phyloP scores from a whole-genome alignment of 306 rosid genomes.

The Medicago arabica region DNA sequence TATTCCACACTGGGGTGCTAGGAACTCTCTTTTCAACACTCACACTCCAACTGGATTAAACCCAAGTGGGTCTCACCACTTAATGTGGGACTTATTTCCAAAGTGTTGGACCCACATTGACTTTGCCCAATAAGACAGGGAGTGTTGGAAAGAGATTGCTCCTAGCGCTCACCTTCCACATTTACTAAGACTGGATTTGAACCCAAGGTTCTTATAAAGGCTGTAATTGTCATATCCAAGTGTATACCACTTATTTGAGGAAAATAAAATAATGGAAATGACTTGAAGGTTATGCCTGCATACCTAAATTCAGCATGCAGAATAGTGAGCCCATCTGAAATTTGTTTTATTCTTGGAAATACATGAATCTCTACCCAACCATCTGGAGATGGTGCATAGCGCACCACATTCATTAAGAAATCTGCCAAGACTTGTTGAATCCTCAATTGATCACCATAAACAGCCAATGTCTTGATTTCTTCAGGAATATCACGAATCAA shows the following conservation, averaged over 20 bases:
- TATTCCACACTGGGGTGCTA: too few species aligned
- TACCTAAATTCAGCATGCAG: conserved; percentile 93
- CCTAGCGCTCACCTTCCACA: background rate
- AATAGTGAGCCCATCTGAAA: conserved; percentile 63
- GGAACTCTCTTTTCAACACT: too few species aligned
- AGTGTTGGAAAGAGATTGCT: too few species aligned
- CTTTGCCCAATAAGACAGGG: too few species aligned
- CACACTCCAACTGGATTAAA: too few species aligned
- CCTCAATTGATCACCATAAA: conserved; percentile 93
- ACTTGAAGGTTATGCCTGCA: conserved; percentile 19
- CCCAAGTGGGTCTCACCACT: too few species aligned
- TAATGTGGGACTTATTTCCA: too few species aligned
- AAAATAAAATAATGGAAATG: conserved; percentile 31
- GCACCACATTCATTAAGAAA: conserved; percentile 91
- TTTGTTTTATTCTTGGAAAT: conserved; percentile 73
- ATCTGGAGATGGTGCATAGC: conserved; percentile 85
- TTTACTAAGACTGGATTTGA: background rate
- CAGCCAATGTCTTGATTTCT: conserved; percentile 89
- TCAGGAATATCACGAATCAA: conserved; percentile 97
- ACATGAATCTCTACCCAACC: conserved; percentile 98
- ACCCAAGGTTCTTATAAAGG: too few species aligned
- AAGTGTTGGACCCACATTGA: too few species aligned
- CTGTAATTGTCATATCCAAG: too few species aligned
- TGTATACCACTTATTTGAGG: background rate
- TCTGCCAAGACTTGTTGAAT: conserved; percentile 93